Conservation (phyloP, 805 yeast genomes). For the Saccharomycopsis babjevae region DNA sequence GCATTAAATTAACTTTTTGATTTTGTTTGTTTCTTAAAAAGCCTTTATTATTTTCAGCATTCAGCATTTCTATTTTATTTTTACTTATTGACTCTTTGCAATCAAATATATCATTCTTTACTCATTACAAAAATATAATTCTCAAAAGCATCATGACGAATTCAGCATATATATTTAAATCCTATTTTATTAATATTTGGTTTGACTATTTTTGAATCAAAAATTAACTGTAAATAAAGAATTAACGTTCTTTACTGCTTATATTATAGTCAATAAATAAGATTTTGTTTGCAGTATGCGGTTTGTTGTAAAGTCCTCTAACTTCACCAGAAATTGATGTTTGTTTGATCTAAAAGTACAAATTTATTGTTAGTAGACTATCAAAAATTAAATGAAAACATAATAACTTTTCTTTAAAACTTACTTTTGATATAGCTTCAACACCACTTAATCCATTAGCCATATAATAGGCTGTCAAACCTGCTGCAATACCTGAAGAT, state of each 20-base stretch:
- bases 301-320: constrained; percentile 6
- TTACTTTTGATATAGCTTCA: constrained; percentile 30
- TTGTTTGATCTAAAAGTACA: constrained; percentile 1
- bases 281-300: constrained; percentile 8
- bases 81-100: not conserved
- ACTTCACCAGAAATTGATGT: not conserved
- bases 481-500: constrained; percentile 37
- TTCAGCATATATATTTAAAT: not conserved
- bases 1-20: not conserved
- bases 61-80: not conserved
- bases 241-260: not conserved
- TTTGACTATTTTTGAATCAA: not conserved
- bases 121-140: too few relatives aligned
- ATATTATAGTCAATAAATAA: not conserved
- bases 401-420: not conserved
- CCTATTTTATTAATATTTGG: not conserved
- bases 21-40: not conserved
- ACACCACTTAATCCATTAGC: constrained; percentile 29
- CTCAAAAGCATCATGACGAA: not conserved
- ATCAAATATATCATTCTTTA: too few relatives aligned
- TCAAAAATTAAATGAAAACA: not conserved
- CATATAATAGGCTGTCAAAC: constrained; percentile 35
- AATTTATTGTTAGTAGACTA: not conserved
- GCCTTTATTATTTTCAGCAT: not conserved
- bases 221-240: not conserved